Percentiles rank a stretch among this genome's conserved stretches.
phyloP scores from a whole-genome alignment of 2,329 filamentous ascomycete species.

The Coleophoma cylindrospora region DNA sequence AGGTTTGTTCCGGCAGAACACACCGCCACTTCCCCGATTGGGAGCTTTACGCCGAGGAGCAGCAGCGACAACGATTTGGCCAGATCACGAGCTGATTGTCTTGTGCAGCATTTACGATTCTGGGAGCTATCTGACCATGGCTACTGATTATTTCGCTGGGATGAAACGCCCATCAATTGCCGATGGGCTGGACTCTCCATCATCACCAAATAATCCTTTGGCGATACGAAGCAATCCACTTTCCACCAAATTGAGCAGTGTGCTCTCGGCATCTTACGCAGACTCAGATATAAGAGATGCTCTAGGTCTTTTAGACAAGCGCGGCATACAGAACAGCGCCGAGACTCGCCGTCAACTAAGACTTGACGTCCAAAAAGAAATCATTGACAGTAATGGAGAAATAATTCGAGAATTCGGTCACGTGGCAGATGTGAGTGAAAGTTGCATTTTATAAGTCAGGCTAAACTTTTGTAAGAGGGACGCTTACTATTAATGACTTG shows the following conservation, averaged over 20 bases:
- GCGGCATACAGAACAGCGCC: slow-evolving; percentile 66
- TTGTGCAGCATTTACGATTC: no score
- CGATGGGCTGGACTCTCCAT: slow-evolving; percentile 18
- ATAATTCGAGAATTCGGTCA: slow-evolving; percentile 84
- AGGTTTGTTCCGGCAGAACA: no score
- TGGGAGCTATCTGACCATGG: slow-evolving; percentile 10
- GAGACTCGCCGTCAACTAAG: slow-evolving; percentile 76
- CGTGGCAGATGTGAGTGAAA: slow-evolving; percentile 67
- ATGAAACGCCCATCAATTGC: slow-evolving; percentile 16
- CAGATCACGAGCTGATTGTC: no score
- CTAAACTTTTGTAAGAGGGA: not conserved
- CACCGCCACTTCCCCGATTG: no score
- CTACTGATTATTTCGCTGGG: slow-evolving; percentile 20
- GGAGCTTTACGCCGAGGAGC: no score
- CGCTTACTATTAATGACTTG: slow-evolving; percentile 20
- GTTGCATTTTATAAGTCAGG: not conserved
- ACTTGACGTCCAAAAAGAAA: slow-evolving; percentile 82
- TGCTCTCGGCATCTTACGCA: slow-evolving; percentile 87
- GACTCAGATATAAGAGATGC: slow-evolving; percentile 89
- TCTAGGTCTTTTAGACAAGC: slow-evolving; percentile 69
- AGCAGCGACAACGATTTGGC: no score
- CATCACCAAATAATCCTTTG: slow-evolving; percentile 16
- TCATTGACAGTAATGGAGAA: slow-evolving; percentile 87
- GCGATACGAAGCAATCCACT: slow-evolving; percentile 51
- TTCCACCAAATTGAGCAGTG: slow-evolving; percentile 74